A percentile compares a stretch with the other conserved stretches of the same genome.
Conservation (phyloP, 306 rosid species). For the Cucurbita argyrosperma region DNA sequence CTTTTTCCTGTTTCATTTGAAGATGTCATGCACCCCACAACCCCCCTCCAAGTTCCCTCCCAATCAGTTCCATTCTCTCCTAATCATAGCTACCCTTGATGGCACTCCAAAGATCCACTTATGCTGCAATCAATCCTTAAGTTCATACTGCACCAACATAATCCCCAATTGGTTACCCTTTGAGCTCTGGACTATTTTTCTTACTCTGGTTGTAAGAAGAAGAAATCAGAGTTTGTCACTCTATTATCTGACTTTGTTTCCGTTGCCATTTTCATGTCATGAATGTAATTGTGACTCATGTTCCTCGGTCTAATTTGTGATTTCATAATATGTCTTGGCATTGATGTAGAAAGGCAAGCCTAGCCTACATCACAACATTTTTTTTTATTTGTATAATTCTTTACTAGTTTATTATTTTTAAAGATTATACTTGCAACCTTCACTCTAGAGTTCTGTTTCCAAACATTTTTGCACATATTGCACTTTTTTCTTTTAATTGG, state of each 20-base stretch:
- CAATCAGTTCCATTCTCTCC: no score
- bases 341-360: background rate
- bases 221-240: background rate
- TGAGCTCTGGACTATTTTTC: background rate
- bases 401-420: background rate
- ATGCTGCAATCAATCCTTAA: background rate
- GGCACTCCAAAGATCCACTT: no score
- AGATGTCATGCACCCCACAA: no score
- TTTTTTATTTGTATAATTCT: background rate
- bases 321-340: background rate
- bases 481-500: background rate
- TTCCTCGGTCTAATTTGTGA: background rate
- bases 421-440: background rate
- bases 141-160: background rate
- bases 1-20: no score
- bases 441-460: background rate
- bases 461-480: background rate
- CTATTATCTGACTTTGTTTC: background rate
- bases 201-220: background rate
- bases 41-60: no score
- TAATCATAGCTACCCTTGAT: no score
- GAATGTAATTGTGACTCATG: background rate
- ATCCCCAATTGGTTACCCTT: background rate
- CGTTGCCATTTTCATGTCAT: background rate
- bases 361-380: background rate